Percentiles rank a stretch among this genome's conserved stretches.
Evolutionary conservation across 352 stramenopile genomes (phyloP).

Genomic region (Aphanomyces stellatus): DNA sequence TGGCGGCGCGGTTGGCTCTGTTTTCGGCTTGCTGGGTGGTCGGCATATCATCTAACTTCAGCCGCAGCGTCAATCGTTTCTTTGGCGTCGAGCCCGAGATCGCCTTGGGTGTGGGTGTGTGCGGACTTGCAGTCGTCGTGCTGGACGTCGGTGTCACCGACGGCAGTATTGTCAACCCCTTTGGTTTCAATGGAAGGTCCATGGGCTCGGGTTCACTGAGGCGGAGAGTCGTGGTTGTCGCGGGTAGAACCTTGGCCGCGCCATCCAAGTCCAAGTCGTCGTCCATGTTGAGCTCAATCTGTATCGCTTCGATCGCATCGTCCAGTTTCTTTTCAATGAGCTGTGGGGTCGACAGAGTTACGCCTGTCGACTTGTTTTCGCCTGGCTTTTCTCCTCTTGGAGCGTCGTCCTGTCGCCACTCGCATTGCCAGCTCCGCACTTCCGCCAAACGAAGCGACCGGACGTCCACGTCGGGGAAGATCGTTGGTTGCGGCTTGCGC

Average conservation of each 20-base stretch:
- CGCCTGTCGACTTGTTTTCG: too few species aligned
- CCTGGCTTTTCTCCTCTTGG: too few species aligned
- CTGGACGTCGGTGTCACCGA: constrained; percentile 12
- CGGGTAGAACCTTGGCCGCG: background rate
- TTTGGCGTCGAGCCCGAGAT: constrained; percentile 5
- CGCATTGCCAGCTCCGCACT: constrained; percentile 69
- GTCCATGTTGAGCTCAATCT: constrained; percentile 1
- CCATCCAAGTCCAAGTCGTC: background rate
- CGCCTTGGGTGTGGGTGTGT: constrained; percentile 5
- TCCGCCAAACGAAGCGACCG: constrained; percentile 72
- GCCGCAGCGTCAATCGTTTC: constrained; percentile 54
- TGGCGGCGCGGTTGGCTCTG: constrained; percentile 60
- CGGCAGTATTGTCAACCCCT: too few species aligned
- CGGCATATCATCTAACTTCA: constrained; percentile 83
- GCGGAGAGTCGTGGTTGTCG: too few species aligned
- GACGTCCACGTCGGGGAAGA: constrained; percentile 75
- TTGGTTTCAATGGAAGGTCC: too few species aligned
- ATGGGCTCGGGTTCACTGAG: too few species aligned
- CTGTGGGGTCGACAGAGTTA: background rate
- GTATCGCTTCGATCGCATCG: constrained; percentile 14
- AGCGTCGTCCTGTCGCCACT: constrained; percentile 45
- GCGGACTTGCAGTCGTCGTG: constrained; percentile 1
- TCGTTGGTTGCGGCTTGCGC: constrained; percentile 26
- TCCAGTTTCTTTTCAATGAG: constrained; percentile 5
- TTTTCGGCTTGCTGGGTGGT: constrained; percentile 79